Base-by-base conservation (phyloP, 176 grass and related monocot species). In the Avena sativa region DNA sequence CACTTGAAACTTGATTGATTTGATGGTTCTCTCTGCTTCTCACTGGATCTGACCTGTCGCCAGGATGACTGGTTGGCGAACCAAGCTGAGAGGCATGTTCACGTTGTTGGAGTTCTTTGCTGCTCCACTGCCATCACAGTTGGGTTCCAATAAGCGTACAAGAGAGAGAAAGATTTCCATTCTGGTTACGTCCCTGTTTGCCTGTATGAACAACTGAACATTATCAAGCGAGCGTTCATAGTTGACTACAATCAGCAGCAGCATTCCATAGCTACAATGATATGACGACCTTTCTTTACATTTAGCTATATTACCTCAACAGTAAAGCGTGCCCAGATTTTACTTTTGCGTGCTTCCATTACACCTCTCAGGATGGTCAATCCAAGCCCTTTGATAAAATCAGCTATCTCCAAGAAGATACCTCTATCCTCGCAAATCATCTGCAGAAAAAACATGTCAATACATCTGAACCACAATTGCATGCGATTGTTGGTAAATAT, bases 371-470 rank as follows among this genome's bases (percentile, higher is more conserved):
- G 92, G 79, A 95, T 95, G 77, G 94, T 95, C 87, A 95, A 86
- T 74, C 94, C 94, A 63, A 95, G 85, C 50, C 94, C 91, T 78
- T 82, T 91, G 49, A 95, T 93, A 36, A 93, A 95, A 51, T 95
- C 94, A 74, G 94, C 94, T 84, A 95, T 95, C 83, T 95, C 94
- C 89, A 95, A 87, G 73, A 95, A 95, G 69, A 91, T 91, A 69
- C 94, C 94, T 63, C 89, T 90, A 64, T 95, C 94, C 85, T 95
- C 87, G 6, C 91, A 95, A 76, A 95, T 89, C 89, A 95, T 95
- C 94, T 95, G 82, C 32, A 82, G 46, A 28, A n/a, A 40, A 21
- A 71, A 64, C 40, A 85, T 86, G 48, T 71, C 55, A 84, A 71
- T 68, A 78, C 56, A 59, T 85, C 19, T n/a, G 32, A 78, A 78